phyloP scores from a whole-genome alignment of 1,139 yeast species.

The Pichia sp. region DNA sequence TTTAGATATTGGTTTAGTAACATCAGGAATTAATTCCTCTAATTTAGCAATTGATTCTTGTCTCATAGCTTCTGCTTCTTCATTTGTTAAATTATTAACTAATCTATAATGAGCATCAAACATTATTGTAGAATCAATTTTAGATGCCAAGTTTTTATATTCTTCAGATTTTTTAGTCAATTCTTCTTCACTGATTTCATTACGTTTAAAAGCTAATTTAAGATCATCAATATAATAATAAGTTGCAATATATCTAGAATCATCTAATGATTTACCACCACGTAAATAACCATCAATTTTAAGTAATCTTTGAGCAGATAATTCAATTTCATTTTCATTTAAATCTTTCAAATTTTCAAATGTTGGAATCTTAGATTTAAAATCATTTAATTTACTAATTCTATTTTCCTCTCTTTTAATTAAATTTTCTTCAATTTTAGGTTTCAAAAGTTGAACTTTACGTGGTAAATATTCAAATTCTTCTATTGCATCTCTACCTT shows the following conservation, averaged over 20 bases:
- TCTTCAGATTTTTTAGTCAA: constrained; percentile 8
- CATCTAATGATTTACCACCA: constrained; percentile 45
- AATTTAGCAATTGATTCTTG: constrained; percentile 27
- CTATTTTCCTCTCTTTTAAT: constrained; percentile 37
- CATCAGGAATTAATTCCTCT: constrained; percentile 22
- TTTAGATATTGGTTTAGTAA: constrained; percentile 23
- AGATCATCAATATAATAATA: constrained; percentile 43
- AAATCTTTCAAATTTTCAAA: constrained; percentile 23
- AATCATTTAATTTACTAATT: constrained; percentile 23
- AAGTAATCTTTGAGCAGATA: constrained; percentile 43
- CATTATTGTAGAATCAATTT: constrained; percentile 27
- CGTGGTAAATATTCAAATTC: constrained; percentile 55
- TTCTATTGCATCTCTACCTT: constrained; percentile 39
- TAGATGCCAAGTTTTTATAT: constrained; percentile 15
- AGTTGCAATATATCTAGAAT: constrained; percentile 53
- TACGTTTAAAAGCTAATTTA: constrained; percentile 37
- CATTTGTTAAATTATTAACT: constrained; percentile 30
- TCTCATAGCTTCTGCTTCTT: constrained; percentile 29
- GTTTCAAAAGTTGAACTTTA: constrained; percentile 54
- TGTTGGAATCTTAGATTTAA: constrained; percentile 24
- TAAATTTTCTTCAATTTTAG: constrained; percentile 37
- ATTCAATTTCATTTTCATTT: constrained; percentile 32
- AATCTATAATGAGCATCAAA: constrained; percentile 37
- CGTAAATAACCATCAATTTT: constrained; percentile 42
- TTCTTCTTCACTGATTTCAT: constrained; percentile 32